Evolutionary conservation across 2,329 filamentous ascomycete species (phyloP), one percentile per base, ranked within the genome.

Genomic region (Ilyonectria robusta): DNA sequence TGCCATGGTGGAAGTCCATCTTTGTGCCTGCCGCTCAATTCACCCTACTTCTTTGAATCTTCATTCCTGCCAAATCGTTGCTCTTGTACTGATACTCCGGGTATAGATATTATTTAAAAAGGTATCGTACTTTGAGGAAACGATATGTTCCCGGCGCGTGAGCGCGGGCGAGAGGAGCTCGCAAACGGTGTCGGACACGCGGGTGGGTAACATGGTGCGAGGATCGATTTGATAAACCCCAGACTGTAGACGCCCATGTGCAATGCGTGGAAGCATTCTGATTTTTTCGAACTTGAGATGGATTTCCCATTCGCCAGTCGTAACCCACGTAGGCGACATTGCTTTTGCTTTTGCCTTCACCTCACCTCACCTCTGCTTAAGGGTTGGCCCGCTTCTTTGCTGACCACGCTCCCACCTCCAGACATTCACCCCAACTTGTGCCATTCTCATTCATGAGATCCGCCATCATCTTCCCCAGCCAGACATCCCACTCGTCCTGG

Each of bases 401-500:
- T 79, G 91, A 96, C 84, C 95, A 98, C 79, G 94, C 96, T 42
- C 95, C 93, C 70, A 94, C 90, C 75, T 89, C 94, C 21, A 98
- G 83, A 80, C 94, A 97, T 80, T 98, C 95, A 54, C 95, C 94
- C 84, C 90, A 94, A 54, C 89, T 90, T 19, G 93, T 91, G 21
- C 93, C 93, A 61, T 90, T 91, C 67, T 95, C 92, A 78, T 92
- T 90, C 77, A 97, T 87, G 76, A 98, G 81, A 80, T 96, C 92
- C 53, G 89, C 88, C 87, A 94, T 95, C 92, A 97, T 93, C 80
- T 92, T 93, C 46, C 91, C 90, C 82, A 93, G 90, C 95, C 95
- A 98, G 47, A 90, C 86, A 79, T 97, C 93, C 94, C 94, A 98
- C 82, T 98, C 95, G 73, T 97, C 94, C 77, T 93, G 90, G 75